A percentile compares a stretch with the other conserved stretches of the same genome.
Conservation (phyloP, 2,329 filamentous ascomycete species). For the Calonectria hongkongensis region DNA sequence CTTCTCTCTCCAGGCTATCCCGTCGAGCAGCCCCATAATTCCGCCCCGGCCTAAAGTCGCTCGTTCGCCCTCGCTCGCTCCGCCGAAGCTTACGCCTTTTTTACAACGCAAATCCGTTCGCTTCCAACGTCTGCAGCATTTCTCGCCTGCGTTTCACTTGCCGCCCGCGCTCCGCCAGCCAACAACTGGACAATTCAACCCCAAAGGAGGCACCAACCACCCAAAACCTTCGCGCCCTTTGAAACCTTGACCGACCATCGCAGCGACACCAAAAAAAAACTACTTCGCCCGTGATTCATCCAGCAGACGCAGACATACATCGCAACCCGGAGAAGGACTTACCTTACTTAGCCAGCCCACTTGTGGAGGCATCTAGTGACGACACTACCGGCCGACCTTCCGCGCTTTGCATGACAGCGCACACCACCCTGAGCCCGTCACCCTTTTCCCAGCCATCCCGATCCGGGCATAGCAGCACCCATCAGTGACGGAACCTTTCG, state of each 20-base stretch:
- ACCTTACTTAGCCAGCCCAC: background rate
- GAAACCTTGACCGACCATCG: slow-evolving; percentile 20
- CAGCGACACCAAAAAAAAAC: slow-evolving; percentile 5
- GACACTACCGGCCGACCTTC: slow-evolving; percentile 33
- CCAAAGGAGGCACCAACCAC: background rate
- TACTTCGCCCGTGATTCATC: slow-evolving; percentile 16
- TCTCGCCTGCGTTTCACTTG: slow-evolving; percentile 39
- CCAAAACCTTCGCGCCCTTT: slow-evolving; percentile 13
- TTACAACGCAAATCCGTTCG: slow-evolving; percentile 26
- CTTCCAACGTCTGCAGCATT: slow-evolving; percentile 33
- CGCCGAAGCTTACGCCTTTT: slow-evolving; percentile 31
- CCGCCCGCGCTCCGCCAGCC: slow-evolving; percentile 33
- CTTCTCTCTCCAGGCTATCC: slow-evolving; percentile 19
- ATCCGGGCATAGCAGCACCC: slow-evolving; percentile 18
- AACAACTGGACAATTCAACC: slow-evolving; percentile 21
- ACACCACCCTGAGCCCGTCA: slow-evolving; percentile 28
- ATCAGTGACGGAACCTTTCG: slow-evolving; percentile 12
- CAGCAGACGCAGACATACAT: background rate
- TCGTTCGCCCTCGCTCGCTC: slow-evolving; percentile 36
- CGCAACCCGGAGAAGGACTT: background rate
- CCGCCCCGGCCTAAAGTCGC: slow-evolving; percentile 37
- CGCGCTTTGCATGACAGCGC: slow-evolving; percentile 25
- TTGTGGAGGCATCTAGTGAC: slow-evolving; percentile 30
- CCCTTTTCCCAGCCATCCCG: slow-evolving; percentile 29
- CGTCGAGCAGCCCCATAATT: slow-evolving; percentile 34